Evolutionary conservation across 2,329 filamentous ascomycete species (phyloP).

Genomic region (Pyrenophora tritici-repentis): DNA sequence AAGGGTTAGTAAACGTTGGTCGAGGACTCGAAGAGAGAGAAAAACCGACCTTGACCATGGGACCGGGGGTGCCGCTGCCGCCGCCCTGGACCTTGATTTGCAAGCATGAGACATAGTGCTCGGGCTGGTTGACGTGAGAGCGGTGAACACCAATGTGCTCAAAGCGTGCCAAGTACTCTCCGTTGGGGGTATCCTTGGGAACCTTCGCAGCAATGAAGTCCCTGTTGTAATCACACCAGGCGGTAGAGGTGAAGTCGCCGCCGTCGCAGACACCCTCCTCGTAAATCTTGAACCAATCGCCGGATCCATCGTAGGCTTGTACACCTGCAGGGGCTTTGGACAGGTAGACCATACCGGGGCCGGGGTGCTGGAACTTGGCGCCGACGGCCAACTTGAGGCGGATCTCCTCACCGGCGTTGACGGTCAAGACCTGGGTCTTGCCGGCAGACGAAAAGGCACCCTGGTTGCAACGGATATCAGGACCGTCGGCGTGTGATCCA

Average conservation of each 20-base stretch:
- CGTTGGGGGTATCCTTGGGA: conserved; percentile 46
- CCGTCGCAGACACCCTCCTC: conserved; percentile 28
- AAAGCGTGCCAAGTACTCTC: conserved; percentile 52
- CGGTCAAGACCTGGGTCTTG: conserved; percentile 21
- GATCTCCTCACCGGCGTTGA: conserved; percentile 30
- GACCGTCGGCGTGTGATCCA: conserved; percentile 24
- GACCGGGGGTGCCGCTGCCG: conserved; percentile 40
- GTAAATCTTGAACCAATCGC: conserved; percentile 42
- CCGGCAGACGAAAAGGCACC: conserved; percentile 19
- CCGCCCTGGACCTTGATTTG: conserved; percentile 50
- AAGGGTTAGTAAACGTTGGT: neutral
- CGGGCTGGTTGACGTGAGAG: conserved; percentile 39
- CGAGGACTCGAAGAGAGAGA: too few relatives aligned
- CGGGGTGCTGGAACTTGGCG: conserved; percentile 31
- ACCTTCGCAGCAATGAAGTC: conserved; percentile 40
- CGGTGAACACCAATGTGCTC: conserved; percentile 50
- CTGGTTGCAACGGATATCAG: conserved; percentile 36
- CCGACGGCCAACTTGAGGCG: conserved; percentile 28
- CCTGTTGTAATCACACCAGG: conserved; percentile 34
- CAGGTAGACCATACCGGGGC: conserved; percentile 35
- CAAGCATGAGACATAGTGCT: conserved; percentile 52
- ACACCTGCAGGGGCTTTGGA: conserved; percentile 31
- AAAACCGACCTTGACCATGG: conserved; percentile 44
- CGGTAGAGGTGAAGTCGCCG: conserved; percentile 22
- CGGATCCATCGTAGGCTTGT: conserved; percentile 28